Percentiles rank a stretch among this genome's conserved stretches.
These are phyloP conservation scores for Coelastrella sp. DNA, from an alignment of 139 green algal genomes.

Conservation along the genomic window DNA sequence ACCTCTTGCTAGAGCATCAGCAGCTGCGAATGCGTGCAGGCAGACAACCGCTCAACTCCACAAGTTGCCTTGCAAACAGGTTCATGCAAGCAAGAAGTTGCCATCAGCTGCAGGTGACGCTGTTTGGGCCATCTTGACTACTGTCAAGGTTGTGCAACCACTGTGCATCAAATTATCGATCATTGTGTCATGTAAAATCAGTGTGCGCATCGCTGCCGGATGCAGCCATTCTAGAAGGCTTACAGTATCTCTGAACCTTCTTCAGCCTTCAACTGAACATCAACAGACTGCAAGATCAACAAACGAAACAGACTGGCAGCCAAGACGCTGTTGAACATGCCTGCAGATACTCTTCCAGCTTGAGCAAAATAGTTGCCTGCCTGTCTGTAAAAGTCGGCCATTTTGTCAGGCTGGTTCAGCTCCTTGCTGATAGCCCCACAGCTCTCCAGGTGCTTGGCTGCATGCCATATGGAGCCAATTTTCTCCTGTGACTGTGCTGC, in stretches of 20 bases:
- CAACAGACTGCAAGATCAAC: background rate
- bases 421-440: slow-evolving; percentile 53
- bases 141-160: no score
- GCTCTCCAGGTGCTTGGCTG: slow-evolving; percentile 76
- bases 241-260: no score
- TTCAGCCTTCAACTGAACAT: background rate
- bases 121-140: no score
- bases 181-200: no score
- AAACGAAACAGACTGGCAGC: no score
- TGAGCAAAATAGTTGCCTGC: slow-evolving; percentile 64
- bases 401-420: slow-evolving; percentile 52
- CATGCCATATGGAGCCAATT: slow-evolving; percentile 78
- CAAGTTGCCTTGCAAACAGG: no score
- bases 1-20: slow-evolving; percentile 71
- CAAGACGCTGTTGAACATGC: slow-evolving; percentile 22
- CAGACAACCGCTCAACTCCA: no score
- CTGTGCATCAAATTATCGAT: no score
- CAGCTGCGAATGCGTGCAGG: slow-evolving; percentile 44
- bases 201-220: no score
- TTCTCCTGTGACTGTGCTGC: slow-evolving; percentile 77
- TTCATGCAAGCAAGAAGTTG: no score
- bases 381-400: slow-evolving; percentile 57
- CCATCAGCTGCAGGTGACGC: no score
- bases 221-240: no score
- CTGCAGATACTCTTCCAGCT: slow-evolving; percentile 65